Conservation (phyloP, 2,329 filamentous ascomycete genomes). For the Exophiala oligosperma region DNA sequence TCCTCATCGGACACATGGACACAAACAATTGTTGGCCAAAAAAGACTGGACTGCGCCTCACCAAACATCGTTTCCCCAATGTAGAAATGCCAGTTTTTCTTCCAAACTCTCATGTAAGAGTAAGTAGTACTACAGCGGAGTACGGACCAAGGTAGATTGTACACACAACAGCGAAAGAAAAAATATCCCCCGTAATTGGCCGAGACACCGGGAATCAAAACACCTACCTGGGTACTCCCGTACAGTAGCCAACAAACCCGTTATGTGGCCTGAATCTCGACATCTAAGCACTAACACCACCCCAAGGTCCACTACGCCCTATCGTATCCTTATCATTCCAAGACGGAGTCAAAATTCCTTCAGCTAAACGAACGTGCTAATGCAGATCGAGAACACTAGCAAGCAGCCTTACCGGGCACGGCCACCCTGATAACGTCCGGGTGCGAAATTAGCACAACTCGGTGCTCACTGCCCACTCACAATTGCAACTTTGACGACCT, state of each 20-base stretch:
- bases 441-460: conserved; percentile 18
- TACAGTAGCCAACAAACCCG: background rate
- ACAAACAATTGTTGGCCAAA: no score
- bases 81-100: no score
- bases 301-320: no score
- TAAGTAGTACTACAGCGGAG: no score
- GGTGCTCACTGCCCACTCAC: conserved; percentile 18
- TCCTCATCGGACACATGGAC: conserved; percentile 1
- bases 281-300: conserved; percentile 10
- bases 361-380: background rate
- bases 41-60: conserved; percentile 8
- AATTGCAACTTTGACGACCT: conserved; percentile 13
- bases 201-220: background rate
- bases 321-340: no score
- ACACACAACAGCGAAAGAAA: no score
- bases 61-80: background rate
- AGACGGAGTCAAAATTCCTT: background rate
- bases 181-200: no score
- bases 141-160: no score
- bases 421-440: background rate
- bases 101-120: no score
- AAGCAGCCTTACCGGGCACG: conserved; percentile 7
- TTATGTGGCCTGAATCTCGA: background rate
- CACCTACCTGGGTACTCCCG: background rate
- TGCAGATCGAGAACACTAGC: conserved; percentile 4